phyloP scores from a whole-genome alignment of 73 alveolate genomes.

The Uronychia binucleata region DNA sequence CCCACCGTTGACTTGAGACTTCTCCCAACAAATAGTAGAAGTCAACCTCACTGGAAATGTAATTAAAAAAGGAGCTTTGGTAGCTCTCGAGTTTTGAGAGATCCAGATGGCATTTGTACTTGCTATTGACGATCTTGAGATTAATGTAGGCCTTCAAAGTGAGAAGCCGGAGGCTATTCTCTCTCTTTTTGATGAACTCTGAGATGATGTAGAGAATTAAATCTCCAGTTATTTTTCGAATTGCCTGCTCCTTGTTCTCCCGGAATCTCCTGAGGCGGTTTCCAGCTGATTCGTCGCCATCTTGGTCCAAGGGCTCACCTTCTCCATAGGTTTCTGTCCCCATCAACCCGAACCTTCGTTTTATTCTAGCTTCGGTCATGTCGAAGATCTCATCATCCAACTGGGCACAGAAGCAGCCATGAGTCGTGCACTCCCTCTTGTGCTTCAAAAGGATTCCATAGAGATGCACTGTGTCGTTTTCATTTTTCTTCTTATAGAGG shows the following conservation, averaged over 20 bases:
- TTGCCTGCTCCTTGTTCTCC: neutral
- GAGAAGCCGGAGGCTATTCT: neutral
- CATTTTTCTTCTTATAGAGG: neutral
- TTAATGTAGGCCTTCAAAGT: neutral
- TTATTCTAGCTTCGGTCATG: neutral
- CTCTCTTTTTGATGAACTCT: neutral
- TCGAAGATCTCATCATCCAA: neutral
- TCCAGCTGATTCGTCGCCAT: neutral
- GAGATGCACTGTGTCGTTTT: slow-evolving; percentile 1
- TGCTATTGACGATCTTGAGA: neutral
- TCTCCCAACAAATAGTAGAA: neutral
- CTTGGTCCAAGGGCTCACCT: neutral
- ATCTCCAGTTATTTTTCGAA: neutral
- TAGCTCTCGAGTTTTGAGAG: neutral
- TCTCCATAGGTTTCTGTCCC: neutral
- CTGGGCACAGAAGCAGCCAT: neutral
- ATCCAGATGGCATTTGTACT: neutral
- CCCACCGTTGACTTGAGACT: neutral
- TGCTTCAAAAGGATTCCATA: neutral
- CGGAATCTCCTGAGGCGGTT: no score
- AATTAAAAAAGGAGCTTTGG: neutral
- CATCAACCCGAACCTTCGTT: neutral
- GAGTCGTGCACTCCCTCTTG: neutral
- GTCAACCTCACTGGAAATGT: neutral
- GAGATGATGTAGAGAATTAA: neutral